Percentiles rank a stretch among this genome's conserved stretches.
Evolutionary conservation across 2,329 filamentous ascomycete species (phyloP).

Genomic region (Pleomassaria siparia): DNA sequence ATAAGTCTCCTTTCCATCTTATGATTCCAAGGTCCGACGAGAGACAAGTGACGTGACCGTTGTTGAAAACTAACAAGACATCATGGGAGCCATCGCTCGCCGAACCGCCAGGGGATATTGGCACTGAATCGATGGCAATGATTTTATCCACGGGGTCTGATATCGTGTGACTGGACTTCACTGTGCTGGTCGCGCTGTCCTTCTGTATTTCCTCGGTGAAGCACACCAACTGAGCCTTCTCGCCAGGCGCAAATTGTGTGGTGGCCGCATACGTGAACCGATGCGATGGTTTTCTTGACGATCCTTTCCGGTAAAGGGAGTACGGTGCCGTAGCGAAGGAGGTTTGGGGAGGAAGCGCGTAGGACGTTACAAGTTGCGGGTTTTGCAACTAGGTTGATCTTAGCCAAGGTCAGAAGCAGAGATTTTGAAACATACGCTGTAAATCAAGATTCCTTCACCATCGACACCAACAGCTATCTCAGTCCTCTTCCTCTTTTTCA

Average conservation of each 20-base stretch:
- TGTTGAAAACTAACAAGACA: conserved; percentile 60
- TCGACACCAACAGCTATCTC: conserved; percentile 62
- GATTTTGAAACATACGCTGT: conserved; percentile 52
- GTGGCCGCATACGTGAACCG: conserved; percentile 61
- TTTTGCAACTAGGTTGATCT: conserved; percentile 56
- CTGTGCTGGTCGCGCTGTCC: conserved; percentile 34
- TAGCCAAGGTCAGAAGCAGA: conserved; percentile 7
- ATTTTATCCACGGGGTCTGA: conserved; percentile 24
- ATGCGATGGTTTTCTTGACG: conserved; percentile 46
- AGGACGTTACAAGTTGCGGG: conserved; percentile 61
- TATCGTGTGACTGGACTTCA: conserved; percentile 34
- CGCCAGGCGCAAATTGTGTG: conserved; percentile 47
- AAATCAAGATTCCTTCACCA: conserved; percentile 63
- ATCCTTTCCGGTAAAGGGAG: conserved; percentile 57
- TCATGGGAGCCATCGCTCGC: conserved; percentile 37
- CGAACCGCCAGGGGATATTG: conserved; percentile 21
- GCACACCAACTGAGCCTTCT: conserved; percentile 55
- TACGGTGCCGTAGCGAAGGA: conserved; percentile 59
- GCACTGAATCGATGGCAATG: conserved; percentile 35
- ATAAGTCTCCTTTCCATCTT: conserved; percentile 35
- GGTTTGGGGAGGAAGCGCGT: conserved; percentile 62
- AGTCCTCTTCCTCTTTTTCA: conserved; percentile 63
- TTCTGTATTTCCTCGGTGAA: conserved; percentile 54
- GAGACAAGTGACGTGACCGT: conserved; percentile 63
- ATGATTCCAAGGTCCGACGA: conserved; percentile 54